Conservation (phyloP, 768 basidiomycete genomes). For the Cubamyces lactineus region DNA sequence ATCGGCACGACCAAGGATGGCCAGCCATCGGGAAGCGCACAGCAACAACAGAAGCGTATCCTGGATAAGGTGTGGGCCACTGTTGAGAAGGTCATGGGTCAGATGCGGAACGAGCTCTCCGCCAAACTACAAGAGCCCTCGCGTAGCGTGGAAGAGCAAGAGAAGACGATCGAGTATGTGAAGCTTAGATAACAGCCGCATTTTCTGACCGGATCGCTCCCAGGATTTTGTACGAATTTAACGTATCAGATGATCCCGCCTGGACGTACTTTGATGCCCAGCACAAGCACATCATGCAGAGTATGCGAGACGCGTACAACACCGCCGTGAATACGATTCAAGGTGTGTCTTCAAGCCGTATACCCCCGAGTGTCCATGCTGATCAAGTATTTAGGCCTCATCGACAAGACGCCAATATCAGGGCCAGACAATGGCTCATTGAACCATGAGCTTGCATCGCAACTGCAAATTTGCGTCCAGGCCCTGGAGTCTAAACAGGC, state of each 20-base stretch:
- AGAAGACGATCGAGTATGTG: conserved; percentile 92
- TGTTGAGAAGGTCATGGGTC: conserved; percentile 92
- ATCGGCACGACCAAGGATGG: conserved; percentile 65
- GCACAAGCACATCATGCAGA: conserved; percentile 81
- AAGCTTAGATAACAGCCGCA: background rate
- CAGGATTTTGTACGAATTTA: conserved; percentile 89
- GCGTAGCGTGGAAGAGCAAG: conserved; percentile 88
- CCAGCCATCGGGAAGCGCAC: conserved; percentile 48
- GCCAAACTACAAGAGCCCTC: conserved; percentile 80
- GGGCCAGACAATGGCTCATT: conserved; percentile 4
- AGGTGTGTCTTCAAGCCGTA: conserved; percentile 37
- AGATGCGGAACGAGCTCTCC: conserved; percentile 80
- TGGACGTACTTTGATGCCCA: conserved; percentile 97
- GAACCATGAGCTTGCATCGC: conserved; percentile 45
- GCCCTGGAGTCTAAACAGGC: conserved; percentile 66
- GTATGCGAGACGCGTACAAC: conserved; percentile 67
- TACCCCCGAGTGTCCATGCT: background rate
- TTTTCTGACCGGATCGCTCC: conserved; percentile 14
- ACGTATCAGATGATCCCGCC: conserved; percentile 84
- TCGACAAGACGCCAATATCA: background rate
- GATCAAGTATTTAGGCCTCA: background rate
- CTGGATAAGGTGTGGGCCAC: conserved; percentile 95
- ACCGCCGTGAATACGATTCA: conserved; percentile 53
- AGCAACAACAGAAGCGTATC: conserved; percentile 87
- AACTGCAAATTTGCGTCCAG: conserved; percentile 62